Percentiles rank a stretch among this genome's conserved stretches.
Conservation (phyloP, 139 green algal genomes). For the Chlamydomonas sphaeroides region DNA sequence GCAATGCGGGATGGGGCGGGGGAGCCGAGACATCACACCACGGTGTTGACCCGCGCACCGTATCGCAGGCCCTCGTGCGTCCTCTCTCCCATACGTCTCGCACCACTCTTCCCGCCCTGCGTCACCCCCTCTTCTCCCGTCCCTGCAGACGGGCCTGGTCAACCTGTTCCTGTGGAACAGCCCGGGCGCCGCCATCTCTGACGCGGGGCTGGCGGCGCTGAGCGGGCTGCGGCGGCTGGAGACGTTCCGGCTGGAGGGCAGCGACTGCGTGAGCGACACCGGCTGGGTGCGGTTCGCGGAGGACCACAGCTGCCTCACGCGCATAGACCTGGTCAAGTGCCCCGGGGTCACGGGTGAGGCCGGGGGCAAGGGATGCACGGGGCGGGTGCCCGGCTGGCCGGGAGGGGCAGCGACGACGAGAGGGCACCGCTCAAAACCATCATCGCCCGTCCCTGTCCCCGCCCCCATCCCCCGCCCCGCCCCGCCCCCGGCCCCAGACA, state of each 20-base stretch:
- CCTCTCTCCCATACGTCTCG: too few relatives aligned
- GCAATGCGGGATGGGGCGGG: too few relatives aligned
- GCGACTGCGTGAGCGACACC: background rate
- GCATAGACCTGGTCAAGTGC: slow-evolving; percentile 37
- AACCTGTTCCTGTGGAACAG: slow-evolving; percentile 43
- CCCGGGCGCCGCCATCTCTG: slow-evolving; percentile 12
- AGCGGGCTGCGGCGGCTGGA: background rate
- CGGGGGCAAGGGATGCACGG: too few relatives aligned
- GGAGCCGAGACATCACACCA: too few relatives aligned
- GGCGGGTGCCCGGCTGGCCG: background rate
- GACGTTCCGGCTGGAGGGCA: slow-evolving; percentile 43
- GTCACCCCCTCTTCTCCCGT: too few relatives aligned
- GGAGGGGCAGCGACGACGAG: too few relatives aligned
- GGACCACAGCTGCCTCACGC: slow-evolving; percentile 10
- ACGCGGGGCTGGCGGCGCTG: background rate
- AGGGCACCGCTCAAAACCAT: too few relatives aligned
- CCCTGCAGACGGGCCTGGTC: slow-evolving; percentile 16
- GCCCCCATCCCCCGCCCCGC: background rate
- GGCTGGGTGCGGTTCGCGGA: slow-evolving; percentile 32
- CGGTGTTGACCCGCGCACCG: too few relatives aligned
- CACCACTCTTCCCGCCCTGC: too few relatives aligned
- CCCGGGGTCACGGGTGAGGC: slow-evolving; percentile 10
- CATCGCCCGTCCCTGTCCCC: too few relatives aligned
- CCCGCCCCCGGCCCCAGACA: background rate
- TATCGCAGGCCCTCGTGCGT: too few relatives aligned